These are phyloP conservation scores for Colletotrichum sidae DNA, from an alignment of 2,329 filamentous ascomycete species.

Conservation along the genomic window DNA sequence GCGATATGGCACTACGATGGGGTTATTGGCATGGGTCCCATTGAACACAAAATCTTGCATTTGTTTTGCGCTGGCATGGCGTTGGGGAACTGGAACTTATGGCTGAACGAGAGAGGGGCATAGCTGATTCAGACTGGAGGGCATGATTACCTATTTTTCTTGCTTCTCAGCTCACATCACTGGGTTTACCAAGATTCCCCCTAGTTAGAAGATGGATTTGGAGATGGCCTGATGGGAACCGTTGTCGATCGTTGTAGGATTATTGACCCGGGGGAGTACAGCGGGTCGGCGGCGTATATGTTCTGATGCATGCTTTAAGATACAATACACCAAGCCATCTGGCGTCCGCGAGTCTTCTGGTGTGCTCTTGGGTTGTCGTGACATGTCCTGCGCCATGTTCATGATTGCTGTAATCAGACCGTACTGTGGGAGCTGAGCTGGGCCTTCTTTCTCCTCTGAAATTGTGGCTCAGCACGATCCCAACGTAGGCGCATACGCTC, in stretches of 20 bases:
- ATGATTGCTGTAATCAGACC: too few species aligned
- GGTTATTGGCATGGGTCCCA: neutral
- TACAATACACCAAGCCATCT: too few species aligned
- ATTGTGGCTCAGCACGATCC: too few species aligned
- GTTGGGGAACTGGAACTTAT: slow-evolving; percentile 26
- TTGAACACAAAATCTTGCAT: slow-evolving; percentile 26
- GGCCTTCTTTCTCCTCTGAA: too few species aligned
- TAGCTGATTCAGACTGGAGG: slow-evolving; percentile 7
- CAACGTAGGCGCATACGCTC: too few species aligned
- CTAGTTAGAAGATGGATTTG: neutral
- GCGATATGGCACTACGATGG: neutral
- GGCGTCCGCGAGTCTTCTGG: neutral
- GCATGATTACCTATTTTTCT: slow-evolving; percentile 1
- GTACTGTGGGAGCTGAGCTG: too few species aligned
- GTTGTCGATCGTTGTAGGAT: slow-evolving; percentile 7
- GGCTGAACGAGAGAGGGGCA: slow-evolving; percentile 19
- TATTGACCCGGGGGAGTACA: neutral
- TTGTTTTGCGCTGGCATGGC: slow-evolving; percentile 33
- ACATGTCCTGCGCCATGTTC: too few species aligned
- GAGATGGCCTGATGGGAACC: slow-evolving; percentile 1
- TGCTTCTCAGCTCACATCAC: neutral
- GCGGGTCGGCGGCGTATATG: too few species aligned
- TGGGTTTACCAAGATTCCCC: neutral
- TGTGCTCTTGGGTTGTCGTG: neutral
- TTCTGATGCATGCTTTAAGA: too few species aligned